Evolutionary conservation across 805 yeast genomes (phyloP), one percentile per base, ranked within the genome.

Genomic region (Metschnikowia drakensbergensis): DNA sequence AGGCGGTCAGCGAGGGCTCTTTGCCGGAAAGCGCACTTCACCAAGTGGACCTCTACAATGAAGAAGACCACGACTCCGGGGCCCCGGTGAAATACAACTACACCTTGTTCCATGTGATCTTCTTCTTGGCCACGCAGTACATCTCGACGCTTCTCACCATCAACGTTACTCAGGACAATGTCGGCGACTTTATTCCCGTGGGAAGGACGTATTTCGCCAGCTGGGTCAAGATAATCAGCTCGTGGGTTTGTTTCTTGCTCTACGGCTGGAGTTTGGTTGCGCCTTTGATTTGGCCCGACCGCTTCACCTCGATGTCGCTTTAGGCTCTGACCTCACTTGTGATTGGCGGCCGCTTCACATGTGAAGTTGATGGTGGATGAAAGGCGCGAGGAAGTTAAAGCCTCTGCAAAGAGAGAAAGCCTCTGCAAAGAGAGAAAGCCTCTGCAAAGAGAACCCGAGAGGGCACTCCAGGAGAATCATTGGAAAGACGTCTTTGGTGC

Each of bases 1-100:
- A 90, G 61, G 99, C 99, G 0, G 96, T 94, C n/a, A 91, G 87
- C 48, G 95, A 88, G 60, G 99, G 99, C 0, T 83, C 96, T 3
- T 74, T 94, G 49, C 99, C 99, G 0, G 96, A 86, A 56, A 84
- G 96, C 55, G 99, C 97, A 0, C 74, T 94, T 29, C 76, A 77
- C 43, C 96, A 92, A 45, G 67, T 79, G 29, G 86, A 88, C 76
- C 71, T 83, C 35, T 75, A 73, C 52, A 75, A 74, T 28, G 78
- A 75, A 30, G 69, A 65, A 5, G 71, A 67, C 37, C 39, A n/a
- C 4, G 45, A 42, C 4, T 10, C 37, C 34, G 58, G 55, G 11
- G 77, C 68, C 22, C 72, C 76, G 40, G 88, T 92, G 1, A 84
- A 83, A 62, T 91, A 91, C 71, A 89, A 88, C 66, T 91, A 91